Base-by-base conservation (phyloP, 805 yeast species). In the Ogataea paraovalis region DNA sequence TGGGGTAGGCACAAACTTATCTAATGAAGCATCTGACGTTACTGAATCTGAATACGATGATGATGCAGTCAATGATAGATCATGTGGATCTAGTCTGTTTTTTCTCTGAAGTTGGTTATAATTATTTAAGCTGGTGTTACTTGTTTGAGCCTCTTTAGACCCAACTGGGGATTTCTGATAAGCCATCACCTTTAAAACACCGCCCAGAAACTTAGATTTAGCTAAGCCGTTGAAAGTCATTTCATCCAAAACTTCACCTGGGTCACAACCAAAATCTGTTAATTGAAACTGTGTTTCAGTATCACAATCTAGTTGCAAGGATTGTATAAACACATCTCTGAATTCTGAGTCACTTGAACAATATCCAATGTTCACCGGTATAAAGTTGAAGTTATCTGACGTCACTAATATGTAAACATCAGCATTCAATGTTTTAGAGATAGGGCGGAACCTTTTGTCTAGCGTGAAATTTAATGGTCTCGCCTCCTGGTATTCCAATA, bases 231-330 rank as follows among this genome's bases (percentile, higher is more conserved):
- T 68, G 2, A 83, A 48, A 1, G 74, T 56, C 2, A 71, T 70
- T 40, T 80, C 83, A 20, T 82, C 75, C 18, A 85, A 55, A 0
- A 80, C 71, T 4, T 69, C 75, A 25, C 90, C 92, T 25, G 76
- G 73, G 14, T 73, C 72, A 42, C 81, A 70, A 19, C 81, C 80
- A 61, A 82, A 79, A 44, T 88, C 96, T 0, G 96, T 85, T 51
- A 88, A 63, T 53, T 83, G 85, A 38, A 80, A 70, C 64, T 59
- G 0, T 73, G 61, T 21, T 43, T 54, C 39, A 8, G 9, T 7
- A 4, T 21, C 30, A 2, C 13, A 4, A 12, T 33, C 14, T 19
- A 72, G 48, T 13, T 60, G 69, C 16, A 82, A 56, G 2, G 67
- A 62, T 1, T 67, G 60, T 0, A 73, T 60, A 16, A 82, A 52